A percentile compares a stretch with the other conserved stretches of the same genome.
Evolutionary conservation across 2,329 filamentous ascomycete species (phyloP).

Genomic region (Neophaeococcomyces aloes): DNA sequence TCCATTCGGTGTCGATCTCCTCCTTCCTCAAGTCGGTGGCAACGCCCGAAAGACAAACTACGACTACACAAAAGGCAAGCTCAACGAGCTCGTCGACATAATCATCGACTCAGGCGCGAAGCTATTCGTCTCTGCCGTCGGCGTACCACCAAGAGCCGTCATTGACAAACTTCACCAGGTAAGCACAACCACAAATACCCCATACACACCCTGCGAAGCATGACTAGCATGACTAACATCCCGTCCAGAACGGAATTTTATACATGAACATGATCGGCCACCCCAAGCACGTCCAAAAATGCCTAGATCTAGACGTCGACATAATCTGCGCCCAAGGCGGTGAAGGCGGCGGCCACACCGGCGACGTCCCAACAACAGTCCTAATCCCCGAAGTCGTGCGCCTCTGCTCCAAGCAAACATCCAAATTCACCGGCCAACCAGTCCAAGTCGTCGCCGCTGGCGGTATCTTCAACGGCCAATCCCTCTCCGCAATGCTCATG

Average conservation of each 20-base stretch:
- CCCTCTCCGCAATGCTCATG: slow-evolving; percentile 80
- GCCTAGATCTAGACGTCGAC: slow-evolving; percentile 80
- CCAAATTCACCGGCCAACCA: slow-evolving; percentile 72
- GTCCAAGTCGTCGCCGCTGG: slow-evolving; percentile 91
- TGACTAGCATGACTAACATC: not conserved
- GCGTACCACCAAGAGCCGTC: slow-evolving; percentile 76
- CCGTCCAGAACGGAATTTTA: slow-evolving; percentile 1
- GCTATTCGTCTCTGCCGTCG: slow-evolving; percentile 94
- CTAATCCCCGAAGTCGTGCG: slow-evolving; percentile 88
- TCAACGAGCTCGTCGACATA: slow-evolving; percentile 78
- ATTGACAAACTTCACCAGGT: slow-evolving; percentile 81
- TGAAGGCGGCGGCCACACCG: slow-evolving; percentile 89
- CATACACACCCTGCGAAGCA: slow-evolving; percentile 9
- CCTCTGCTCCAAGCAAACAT: slow-evolving; percentile 68
- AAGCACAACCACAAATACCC: slow-evolving; percentile 51
- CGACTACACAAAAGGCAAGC: slow-evolving; percentile 99
- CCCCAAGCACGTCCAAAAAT: slow-evolving; percentile 97
- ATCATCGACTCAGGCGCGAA: slow-evolving; percentile 85
- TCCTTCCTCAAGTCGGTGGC: slow-evolving; percentile 89
- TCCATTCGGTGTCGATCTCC: slow-evolving; percentile 86
- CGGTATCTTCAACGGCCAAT: slow-evolving; percentile 86
- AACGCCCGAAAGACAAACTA: slow-evolving; percentile 96
- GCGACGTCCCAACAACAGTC: slow-evolving; percentile 81
- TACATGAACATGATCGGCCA: slow-evolving; percentile 99
- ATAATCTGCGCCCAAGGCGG: slow-evolving; percentile 98